phyloP scores from a whole-genome alignment of 306 rosid species.

The Lithocarpus polystachyus region DNA sequence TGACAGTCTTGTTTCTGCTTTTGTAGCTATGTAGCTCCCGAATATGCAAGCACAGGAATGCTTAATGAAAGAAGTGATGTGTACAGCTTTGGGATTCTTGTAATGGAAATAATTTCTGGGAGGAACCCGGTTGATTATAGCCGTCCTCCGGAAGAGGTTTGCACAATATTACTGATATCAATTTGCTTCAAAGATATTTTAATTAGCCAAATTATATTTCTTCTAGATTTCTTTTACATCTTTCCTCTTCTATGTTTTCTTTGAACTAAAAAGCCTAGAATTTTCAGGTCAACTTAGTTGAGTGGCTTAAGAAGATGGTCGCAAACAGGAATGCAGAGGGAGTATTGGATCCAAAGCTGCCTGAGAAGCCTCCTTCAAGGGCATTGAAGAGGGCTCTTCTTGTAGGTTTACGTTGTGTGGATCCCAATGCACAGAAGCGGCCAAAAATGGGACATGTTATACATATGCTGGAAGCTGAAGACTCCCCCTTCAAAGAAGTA shows the following conservation, averaged over 20 bases:
- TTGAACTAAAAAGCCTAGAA: slow-evolving; percentile 7
- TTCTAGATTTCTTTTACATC: neutral
- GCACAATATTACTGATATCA: slow-evolving; percentile 9
- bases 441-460: slow-evolving; percentile 90
- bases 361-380: slow-evolving; percentile 72
- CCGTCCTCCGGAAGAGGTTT: slow-evolving; percentile 79
- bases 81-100: slow-evolving; percentile 85
- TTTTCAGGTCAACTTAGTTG: slow-evolving; percentile 79
- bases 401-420: slow-evolving; percentile 84
- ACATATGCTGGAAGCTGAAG: slow-evolving; percentile 96
- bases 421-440: slow-evolving; percentile 74
- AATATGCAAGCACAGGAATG: slow-evolving; percentile 93
- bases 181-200: neutral
- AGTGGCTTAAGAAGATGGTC: slow-evolving; percentile 93
- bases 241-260: neutral
- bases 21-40: slow-evolving; percentile 88
- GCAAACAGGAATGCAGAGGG: slow-evolving; percentile 69
- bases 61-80: slow-evolving; percentile 83
- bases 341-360: slow-evolving; percentile 77
- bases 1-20: slow-evolving; percentile 15
- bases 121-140: slow-evolving; percentile 84
- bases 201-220: neutral
- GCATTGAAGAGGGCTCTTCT: slow-evolving; percentile 81
- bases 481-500: slow-evolving; percentile 70
- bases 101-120: slow-evolving; percentile 89